Evolutionary conservation across 768 basidiomycete species (phyloP).

Genomic region (Lactifluus subvellereus): DNA sequence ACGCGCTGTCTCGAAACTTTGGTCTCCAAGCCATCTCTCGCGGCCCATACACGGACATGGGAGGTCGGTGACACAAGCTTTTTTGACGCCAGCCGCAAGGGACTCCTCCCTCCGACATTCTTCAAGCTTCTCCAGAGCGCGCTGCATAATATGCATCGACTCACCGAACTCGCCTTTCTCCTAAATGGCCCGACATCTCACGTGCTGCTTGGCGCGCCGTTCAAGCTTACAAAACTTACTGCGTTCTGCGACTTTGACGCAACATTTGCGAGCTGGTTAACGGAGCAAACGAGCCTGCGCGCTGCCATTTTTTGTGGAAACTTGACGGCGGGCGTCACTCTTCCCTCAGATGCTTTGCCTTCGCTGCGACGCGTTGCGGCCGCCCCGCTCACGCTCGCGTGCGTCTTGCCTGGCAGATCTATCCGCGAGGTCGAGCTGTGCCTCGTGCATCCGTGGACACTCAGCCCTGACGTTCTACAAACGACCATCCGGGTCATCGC

Average conservation of each 20-base stretch:
- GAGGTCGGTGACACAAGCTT: slow-evolving; percentile 21
- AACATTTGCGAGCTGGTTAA: slow-evolving; percentile 25
- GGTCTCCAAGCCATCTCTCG: slow-evolving; percentile 16
- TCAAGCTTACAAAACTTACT: slow-evolving; percentile 27
- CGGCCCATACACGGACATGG: slow-evolving; percentile 13
- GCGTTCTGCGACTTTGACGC: slow-evolving; percentile 27
- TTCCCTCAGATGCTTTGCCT: slow-evolving; percentile 23
- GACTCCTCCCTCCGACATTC: slow-evolving; percentile 12
- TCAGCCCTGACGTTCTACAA: slow-evolving; percentile 27
- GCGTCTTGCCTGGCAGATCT: slow-evolving; percentile 27
- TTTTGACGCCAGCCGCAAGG: slow-evolving; percentile 9
- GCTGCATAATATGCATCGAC: slow-evolving; percentile 25
- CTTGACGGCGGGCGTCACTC: slow-evolving; percentile 18
- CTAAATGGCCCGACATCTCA: slow-evolving; percentile 26
- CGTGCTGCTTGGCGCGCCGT: slow-evolving; percentile 26
- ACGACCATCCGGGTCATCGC: slow-evolving; percentile 26
- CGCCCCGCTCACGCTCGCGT: slow-evolving; percentile 27
- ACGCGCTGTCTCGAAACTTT: slow-evolving; percentile 18
- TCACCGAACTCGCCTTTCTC: slow-evolving; percentile 28
- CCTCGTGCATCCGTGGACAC: slow-evolving; percentile 27
- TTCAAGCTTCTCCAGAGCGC: slow-evolving; percentile 25
- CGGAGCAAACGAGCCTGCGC: slow-evolving; percentile 24
- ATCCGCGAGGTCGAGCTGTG: slow-evolving; percentile 29
- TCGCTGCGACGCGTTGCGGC: slow-evolving; percentile 28
- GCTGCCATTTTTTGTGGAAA: slow-evolving; percentile 28